These are phyloP conservation scores for Bisporella sp. DNA, from an alignment of 2,329 filamentous ascomycete genomes.

Conservation along the genomic window DNA sequence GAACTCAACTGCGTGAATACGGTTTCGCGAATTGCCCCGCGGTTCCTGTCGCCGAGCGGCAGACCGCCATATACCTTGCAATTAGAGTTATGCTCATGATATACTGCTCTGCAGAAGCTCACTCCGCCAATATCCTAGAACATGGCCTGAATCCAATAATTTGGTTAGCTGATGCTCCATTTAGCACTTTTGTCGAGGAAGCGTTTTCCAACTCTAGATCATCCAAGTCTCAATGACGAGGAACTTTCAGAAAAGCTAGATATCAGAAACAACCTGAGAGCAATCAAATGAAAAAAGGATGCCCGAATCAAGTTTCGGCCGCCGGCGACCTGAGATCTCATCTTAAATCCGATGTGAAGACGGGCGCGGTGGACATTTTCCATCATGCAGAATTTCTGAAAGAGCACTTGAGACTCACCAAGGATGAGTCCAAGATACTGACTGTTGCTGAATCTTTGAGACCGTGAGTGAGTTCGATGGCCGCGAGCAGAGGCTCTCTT, in stretches of 20 bases:
- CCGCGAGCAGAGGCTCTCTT: conserved; percentile 8
- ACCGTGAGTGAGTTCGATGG: conserved; percentile 5
- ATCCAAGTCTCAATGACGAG: conserved; percentile 14
- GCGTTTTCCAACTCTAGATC: conserved; percentile 18
- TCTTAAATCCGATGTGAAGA: conserved; percentile 22
- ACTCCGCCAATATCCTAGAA: conserved; percentile 17
- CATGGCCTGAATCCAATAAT: conserved; percentile 12
- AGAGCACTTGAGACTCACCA: conserved; percentile 20
- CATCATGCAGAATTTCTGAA: conserved; percentile 27
- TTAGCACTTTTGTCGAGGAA: conserved; percentile 15
- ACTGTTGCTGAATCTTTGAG: conserved; percentile 7
- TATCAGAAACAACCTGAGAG: conserved; percentile 16
- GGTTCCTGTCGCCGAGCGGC: conserved; percentile 9
- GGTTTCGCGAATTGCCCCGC: too few relatives aligned
- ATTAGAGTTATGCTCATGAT: conserved; percentile 22
- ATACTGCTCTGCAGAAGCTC: conserved; percentile 16
- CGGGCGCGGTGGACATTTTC: conserved; percentile 22
- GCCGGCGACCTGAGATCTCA: conserved; percentile 24
- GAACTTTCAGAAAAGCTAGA: not conserved
- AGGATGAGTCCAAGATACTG: conserved; percentile 1
- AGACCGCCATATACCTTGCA: conserved; percentile 19
- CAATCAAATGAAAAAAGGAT: conserved; percentile 20
- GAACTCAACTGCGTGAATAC: too few relatives aligned
- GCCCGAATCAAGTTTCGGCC: conserved; percentile 19
- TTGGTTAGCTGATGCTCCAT: conserved; percentile 17